These are phyloP conservation scores for Obba rivulosa DNA, from an alignment of 768 basidiomycete genomes.

Conservation along the genomic window DNA sequence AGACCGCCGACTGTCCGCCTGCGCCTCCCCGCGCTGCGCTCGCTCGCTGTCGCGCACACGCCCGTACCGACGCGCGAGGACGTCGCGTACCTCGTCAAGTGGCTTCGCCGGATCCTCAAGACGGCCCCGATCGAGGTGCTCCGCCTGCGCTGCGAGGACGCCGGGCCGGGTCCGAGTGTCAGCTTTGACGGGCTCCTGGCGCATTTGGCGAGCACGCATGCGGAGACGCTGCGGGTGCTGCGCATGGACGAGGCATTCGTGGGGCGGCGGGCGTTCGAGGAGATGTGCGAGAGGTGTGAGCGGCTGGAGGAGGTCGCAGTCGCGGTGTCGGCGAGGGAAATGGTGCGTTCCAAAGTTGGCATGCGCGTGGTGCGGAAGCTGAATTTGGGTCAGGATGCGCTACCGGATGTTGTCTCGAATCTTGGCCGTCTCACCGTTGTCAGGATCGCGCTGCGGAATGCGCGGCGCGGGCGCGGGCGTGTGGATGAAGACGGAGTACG, in stretches of 20 bases:
- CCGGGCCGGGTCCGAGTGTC: conserved; percentile 17
- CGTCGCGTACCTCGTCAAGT: conserved; percentile 31
- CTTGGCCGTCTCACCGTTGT: conserved; percentile 1
- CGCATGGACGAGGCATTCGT: conserved; percentile 24
- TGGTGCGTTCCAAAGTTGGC: conserved; percentile 24
- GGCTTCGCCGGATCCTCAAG: conserved; percentile 34
- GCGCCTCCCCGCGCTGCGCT: conserved; percentile 23
- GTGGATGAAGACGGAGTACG: not conserved
- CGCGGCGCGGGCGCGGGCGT: not conserved
- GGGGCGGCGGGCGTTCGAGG: conserved; percentile 19
- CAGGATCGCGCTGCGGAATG: conserved; percentile 1
- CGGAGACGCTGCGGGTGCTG: conserved; percentile 27
- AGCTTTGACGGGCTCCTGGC: conserved; percentile 33
- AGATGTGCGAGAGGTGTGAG: conserved; percentile 27
- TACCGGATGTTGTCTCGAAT: not conserved
- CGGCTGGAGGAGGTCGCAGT: conserved; percentile 33
- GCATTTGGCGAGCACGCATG: conserved; percentile 33
- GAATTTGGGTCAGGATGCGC: not conserved
- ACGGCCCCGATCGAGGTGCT: conserved; percentile 31
- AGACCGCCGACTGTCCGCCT: conserved; percentile 17
- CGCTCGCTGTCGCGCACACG: conserved; percentile 26
- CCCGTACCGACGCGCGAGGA: conserved; percentile 17
- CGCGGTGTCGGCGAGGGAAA: conserved; percentile 23
- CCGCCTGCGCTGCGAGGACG: conserved; percentile 23
- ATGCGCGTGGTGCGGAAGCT: too few species aligned